phyloP scores from a whole-genome alignment of 1,139 yeast species.

The Taiozyma onychis region DNA sequence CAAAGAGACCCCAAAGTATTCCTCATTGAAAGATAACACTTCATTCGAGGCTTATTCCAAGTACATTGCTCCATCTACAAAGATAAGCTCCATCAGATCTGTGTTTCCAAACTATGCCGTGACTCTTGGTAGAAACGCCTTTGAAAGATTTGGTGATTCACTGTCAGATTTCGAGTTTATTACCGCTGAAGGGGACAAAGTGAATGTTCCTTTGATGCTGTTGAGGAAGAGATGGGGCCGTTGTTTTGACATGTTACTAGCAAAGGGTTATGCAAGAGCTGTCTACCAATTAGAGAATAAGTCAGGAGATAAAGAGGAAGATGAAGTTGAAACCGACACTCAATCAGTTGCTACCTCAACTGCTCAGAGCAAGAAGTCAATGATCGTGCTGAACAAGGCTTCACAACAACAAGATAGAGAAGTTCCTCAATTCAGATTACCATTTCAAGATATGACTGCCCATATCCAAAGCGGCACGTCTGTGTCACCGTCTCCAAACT shows the following conservation, averaged over 20 bases:
- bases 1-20: background rate
- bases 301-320: conserved; percentile 9
- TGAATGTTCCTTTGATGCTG: conserved; percentile 54
- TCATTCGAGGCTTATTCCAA: conserved; percentile 67
- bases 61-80: conserved; percentile 66
- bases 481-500: conserved; percentile 1
- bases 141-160: conserved; percentile 58
- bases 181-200: conserved; percentile 58
- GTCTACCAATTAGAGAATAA: conserved; percentile 38
- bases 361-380: conserved; percentile 14
- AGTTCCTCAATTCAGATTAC: conserved; percentile 22
- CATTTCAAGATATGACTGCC: conserved; percentile 19
- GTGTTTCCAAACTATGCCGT: conserved; percentile 73
- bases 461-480: conserved; percentile 2
- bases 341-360: conserved; percentile 15
- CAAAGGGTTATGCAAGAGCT: conserved; percentile 59
- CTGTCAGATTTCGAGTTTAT: conserved; percentile 69
- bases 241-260: conserved; percentile 53
- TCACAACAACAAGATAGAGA: conserved; percentile 13
- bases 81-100: conserved; percentile 58
- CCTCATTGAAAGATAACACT: conserved; percentile 10
- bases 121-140: conserved; percentile 68
- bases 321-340: conserved; percentile 7
- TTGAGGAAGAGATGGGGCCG: conserved; percentile 73
- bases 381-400: conserved; percentile 15